These are phyloP conservation scores for Davidsoniella australis DNA, from an alignment of 2,329 filamentous ascomycete species.

Conservation along the genomic window DNA sequence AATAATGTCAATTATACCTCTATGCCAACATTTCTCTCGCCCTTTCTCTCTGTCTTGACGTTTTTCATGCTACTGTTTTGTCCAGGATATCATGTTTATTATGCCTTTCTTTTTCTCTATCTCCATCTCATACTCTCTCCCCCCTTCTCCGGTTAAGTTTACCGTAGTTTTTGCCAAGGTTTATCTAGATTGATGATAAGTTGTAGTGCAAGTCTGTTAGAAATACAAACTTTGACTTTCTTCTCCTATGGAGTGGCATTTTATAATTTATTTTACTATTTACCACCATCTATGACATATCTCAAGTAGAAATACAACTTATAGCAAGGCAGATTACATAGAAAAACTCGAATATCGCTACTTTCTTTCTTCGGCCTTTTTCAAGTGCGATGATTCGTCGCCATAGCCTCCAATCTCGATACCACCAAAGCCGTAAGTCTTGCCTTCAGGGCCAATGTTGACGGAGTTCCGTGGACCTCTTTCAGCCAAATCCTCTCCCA, in stretches of 20 bases:
- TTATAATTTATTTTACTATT: no score
- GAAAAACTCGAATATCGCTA: no score
- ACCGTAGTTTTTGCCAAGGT: no score
- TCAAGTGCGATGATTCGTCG: conserved; percentile 27
- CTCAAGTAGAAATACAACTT: no score
- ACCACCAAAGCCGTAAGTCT: conserved; percentile 39
- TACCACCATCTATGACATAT: no score
- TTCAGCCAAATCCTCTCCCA: conserved; percentile 61
- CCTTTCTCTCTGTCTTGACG: neutral
- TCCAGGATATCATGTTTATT: neutral
- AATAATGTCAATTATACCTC: neutral
- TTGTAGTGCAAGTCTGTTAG: no score
- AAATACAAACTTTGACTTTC: no score
- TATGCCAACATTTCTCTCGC: neutral
- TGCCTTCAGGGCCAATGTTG: conserved; percentile 40
- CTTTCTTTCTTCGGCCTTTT: neutral
- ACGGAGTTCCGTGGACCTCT: conserved; percentile 56
- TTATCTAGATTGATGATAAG: no score
- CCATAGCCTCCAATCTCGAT: conserved; percentile 39
- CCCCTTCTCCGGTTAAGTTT: neutral
- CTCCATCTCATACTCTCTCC: neutral
- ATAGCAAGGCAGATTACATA: no score
- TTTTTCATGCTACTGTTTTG: no score
- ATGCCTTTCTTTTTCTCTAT: neutral
- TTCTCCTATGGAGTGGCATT: no score